Evolutionary conservation across 257 asterid genomes (phyloP).

Genomic region (Salvia rosmarinus): DNA sequence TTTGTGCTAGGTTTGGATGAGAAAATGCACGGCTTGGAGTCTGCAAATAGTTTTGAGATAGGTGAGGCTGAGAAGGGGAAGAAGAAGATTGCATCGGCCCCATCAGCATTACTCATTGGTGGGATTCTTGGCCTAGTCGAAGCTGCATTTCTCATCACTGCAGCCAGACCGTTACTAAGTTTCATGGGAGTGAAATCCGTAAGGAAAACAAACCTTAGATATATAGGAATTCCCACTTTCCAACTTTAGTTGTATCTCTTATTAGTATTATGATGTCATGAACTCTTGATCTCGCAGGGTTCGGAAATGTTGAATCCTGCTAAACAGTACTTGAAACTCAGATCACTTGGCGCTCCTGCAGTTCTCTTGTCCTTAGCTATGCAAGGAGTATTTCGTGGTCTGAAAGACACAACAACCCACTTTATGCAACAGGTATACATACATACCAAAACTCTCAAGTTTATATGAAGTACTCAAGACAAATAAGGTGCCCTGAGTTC

Average conservation of each 20-base stretch:
- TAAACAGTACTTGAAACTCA: conserved; percentile 55
- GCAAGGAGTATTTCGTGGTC: conserved; percentile 87
- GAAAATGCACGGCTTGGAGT: conserved; percentile 29
- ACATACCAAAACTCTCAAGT: no score
- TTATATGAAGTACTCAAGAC: no score
- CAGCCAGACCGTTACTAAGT: conserved; percentile 60
- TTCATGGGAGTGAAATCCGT: conserved; percentile 80
- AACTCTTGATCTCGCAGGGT: conserved; percentile 39
- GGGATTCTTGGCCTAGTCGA: conserved; percentile 69
- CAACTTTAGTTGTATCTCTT: background rate
- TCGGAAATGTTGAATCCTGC: conserved; percentile 68
- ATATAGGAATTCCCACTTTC: background rate
- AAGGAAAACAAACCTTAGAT: conserved; percentile 24
- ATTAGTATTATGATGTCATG: background rate
- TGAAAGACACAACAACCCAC: conserved; percentile 80
- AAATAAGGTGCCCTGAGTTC: background rate
- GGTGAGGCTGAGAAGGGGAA: conserved; percentile 39
- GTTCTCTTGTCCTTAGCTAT: conserved; percentile 74
- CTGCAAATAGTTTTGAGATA: conserved; percentile 40
- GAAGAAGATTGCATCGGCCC: conserved; percentile 70
- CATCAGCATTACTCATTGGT: conserved; percentile 71
- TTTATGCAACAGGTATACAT: conserved; percentile 61
- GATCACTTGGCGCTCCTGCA: conserved; percentile 85
- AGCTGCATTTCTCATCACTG: conserved; percentile 54
- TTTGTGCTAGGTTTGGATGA: conserved; percentile 37